Conservation (phyloP, 139 green algal species). For the Coelastrella sp. region DNA sequence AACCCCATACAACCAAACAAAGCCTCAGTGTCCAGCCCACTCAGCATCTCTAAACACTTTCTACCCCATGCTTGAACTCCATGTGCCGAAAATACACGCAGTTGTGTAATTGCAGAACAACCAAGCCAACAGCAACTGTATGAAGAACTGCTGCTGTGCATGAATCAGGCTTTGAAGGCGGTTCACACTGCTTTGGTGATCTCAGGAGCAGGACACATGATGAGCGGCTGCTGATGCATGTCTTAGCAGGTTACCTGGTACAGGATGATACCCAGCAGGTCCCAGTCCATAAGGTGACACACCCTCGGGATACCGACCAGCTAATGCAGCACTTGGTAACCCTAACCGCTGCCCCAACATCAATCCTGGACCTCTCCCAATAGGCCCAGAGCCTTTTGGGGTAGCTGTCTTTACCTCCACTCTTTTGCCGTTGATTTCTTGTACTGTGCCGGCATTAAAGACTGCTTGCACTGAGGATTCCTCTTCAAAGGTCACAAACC, state of each 20-base stretch:
- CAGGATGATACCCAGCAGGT: constrained; percentile 11
- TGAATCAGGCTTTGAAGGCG: too few species aligned
- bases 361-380: constrained; percentile 2
- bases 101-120: too few species aligned
- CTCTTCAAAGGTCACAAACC: constrained; percentile 88
- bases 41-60: too few species aligned
- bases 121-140: too few species aligned
- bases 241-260: neutral
- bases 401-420: constrained; percentile 89
- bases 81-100: too few species aligned
- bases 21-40: too few species aligned
- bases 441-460: constrained; percentile 74
- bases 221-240: too few species aligned
- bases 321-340: neutral
- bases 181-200: too few species aligned
- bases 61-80: too few species aligned
- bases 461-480: constrained; percentile 77
- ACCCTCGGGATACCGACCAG: neutral
- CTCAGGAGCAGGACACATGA: too few species aligned
- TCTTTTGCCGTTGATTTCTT: constrained; percentile 80
- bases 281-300: constrained; percentile 6
- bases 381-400: constrained; percentile 76
- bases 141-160: too few species aligned
- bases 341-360: neutral
- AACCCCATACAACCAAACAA: neutral